Base-by-base conservation (phyloP, 768 basidiomycete species). In the Mycena vitilis region DNA sequence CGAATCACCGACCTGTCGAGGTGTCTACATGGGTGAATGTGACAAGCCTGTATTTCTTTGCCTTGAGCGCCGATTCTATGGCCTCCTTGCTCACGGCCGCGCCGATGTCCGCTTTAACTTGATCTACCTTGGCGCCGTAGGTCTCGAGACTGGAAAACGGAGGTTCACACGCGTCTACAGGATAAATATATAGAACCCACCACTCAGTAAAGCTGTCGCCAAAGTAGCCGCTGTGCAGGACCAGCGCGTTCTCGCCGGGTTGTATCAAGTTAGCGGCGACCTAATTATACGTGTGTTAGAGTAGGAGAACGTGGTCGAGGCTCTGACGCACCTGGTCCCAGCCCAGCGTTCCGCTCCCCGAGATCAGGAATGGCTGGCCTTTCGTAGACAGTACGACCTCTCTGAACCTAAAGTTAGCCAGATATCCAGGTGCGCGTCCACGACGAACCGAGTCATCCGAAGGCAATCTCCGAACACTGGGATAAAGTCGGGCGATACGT, bases 11-110 rank as follows among this genome's bases (percentile, higher is more conserved):
- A 85, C 90, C 90, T 52, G 93, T 95, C 6, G 92, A 95, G 10
- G 95, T 96, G 78, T 98, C 95, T 63, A 98, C 97, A 75, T 99
- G 98, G 1, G 98, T 98, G 75, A 99, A 88, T 7, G 95, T 95
- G 71, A 98, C 80, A 60, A 96, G 73, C 79, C 96, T 97, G 86
- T 94, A 98, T 73, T 89, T 89, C 79, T 93, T 93, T 68, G 85
- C 81, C 78, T 86, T 85, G 38, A 99, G 86, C 0, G 93, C 93
- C 4, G 83, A 77, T 72, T 90, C 89, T 44, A 96, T 79, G 34
- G 88, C 87, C 4, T 84, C 77, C 38, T 84, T 78, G 49, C 85
- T 80, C 22, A 95, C 92, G 4, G 88, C 86, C n/a, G 86, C 87
- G 20, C 98, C 98, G 66, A 99, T 84, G 25, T 91, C 86, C 5